Percentiles rank a stretch among this genome's conserved stretches.
Conservation (phyloP, 2,329 filamentous ascomycete genomes). For the Helminthosporium solani region DNA sequence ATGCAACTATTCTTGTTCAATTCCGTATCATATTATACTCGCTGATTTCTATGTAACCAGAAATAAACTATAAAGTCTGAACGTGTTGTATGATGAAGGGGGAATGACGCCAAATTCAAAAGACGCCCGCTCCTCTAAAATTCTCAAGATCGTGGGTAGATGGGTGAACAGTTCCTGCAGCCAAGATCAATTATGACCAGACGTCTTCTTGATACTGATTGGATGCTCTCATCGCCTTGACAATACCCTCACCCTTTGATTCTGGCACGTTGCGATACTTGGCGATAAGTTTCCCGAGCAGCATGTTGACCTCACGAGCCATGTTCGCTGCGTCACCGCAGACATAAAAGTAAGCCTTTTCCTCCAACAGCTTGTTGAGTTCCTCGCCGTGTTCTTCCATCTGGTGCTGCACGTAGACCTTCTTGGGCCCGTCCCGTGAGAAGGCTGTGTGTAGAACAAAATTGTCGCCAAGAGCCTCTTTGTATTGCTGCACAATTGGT, state of each 20-base stretch:
- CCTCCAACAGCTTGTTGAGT: conserved; percentile 82
- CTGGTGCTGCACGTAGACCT: conserved; percentile 96
- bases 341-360: conserved; percentile 93
- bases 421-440: conserved; percentile 81
- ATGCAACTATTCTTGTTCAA: background rate
- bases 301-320: conserved; percentile 87
- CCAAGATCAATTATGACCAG: conserved; percentile 54
- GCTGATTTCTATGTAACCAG: background rate
- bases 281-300: conserved; percentile 83
- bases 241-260: conserved; percentile 89
- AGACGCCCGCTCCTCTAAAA: conserved; percentile 19
- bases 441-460: conserved; percentile 93
- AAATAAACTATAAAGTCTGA: background rate
- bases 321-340: conserved; percentile 98
- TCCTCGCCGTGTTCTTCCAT: conserved; percentile 80
- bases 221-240: conserved; percentile 92
- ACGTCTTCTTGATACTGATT: conserved; percentile 93
- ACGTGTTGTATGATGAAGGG: background rate
- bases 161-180: conserved; percentile 14
- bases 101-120: background rate
- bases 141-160: conserved; percentile 16
- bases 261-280: conserved; percentile 79
- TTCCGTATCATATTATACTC: background rate
- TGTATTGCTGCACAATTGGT: conserved; percentile 65
- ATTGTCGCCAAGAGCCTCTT: conserved; percentile 78